Percentiles rank a stretch among this genome's conserved stretches.
phyloP scores from a whole-genome alignment of 148 eudicot species.

The Agrostemma githago region DNA sequence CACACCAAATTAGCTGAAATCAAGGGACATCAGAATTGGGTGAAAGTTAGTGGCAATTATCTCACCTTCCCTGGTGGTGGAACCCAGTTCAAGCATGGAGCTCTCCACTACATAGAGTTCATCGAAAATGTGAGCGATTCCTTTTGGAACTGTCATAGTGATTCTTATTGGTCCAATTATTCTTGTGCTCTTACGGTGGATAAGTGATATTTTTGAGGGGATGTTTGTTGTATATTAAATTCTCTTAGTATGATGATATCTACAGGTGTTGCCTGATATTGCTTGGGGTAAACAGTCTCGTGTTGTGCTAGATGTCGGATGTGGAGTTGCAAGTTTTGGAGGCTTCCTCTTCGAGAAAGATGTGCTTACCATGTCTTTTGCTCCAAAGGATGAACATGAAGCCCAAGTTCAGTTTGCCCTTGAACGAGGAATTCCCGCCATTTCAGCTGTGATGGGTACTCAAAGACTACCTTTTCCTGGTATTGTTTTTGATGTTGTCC shows the following conservation, averaged over 20 bases:
- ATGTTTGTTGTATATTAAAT: slow-evolving; percentile 17
- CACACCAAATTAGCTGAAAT: slow-evolving; percentile 71
- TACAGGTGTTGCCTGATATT: slow-evolving; percentile 60
- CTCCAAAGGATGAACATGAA: slow-evolving; percentile 95
- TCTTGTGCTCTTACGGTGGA: not conserved
- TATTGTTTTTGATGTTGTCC: slow-evolving; percentile 77
- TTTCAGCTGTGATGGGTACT: slow-evolving; percentile 96
- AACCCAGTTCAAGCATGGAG: slow-evolving; percentile 94
- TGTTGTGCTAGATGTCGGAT: slow-evolving; percentile 90
- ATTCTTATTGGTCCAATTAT: not conserved
- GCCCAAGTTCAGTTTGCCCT: slow-evolving; percentile 80
- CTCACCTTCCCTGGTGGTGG: slow-evolving; percentile 99
- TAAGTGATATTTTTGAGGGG: not conserved
- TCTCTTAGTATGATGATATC: slow-evolving; percentile 12
- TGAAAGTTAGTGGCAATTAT: slow-evolving; percentile 81
- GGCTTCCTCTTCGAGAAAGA: slow-evolving; percentile 49
- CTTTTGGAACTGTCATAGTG: not conserved
- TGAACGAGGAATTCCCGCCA: slow-evolving; percentile 81
- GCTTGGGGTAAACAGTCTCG: slow-evolving; percentile 88
- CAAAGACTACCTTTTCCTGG: slow-evolving; percentile 82
- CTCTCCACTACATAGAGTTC: slow-evolving; percentile 89
- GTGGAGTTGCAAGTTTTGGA: slow-evolving; percentile 62
- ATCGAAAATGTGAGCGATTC: slow-evolving; percentile 55
- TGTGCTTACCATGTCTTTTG: slow-evolving; percentile 68
- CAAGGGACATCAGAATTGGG: slow-evolving; percentile 99